A percentile compares a stretch with the other conserved stretches of the same genome.
phyloP scores from a whole-genome alignment of 345 rosid genomes.

The Acer campestre region DNA sequence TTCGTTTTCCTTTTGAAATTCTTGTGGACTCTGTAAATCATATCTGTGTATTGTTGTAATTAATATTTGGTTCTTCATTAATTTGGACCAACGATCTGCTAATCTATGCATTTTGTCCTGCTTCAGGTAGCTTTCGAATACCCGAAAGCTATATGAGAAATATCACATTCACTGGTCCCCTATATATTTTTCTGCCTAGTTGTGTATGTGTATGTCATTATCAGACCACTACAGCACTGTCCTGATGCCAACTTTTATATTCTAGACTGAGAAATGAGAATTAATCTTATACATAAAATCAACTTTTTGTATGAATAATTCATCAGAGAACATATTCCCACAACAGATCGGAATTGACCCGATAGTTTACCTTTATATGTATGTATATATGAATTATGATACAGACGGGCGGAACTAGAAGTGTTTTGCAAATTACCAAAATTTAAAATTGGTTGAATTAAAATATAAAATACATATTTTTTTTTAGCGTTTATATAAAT shows the following conservation, averaged over 20 bases:
- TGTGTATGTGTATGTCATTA: not conserved
- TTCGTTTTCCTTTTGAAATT: not conserved
- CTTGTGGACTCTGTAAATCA: too few species aligned
- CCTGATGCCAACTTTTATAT: not conserved
- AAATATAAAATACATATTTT: too few species aligned
- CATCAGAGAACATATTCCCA: not conserved
- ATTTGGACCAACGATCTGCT: not conserved
- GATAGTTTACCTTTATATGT: not conserved
- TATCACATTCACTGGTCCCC: not conserved
- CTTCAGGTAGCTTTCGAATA: not conserved
- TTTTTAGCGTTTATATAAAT: too few species aligned
- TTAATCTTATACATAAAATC: too few species aligned
- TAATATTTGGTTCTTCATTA: not conserved
- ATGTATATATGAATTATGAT: not conserved
- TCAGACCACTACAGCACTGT: not conserved
- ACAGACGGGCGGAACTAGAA: too few species aligned
- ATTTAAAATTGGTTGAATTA: too few species aligned
- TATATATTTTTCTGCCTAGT: not conserved
- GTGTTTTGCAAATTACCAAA: not conserved
- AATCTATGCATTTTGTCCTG: not conserved
- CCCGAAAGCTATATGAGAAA: not conserved
- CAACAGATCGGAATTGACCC: not conserved
- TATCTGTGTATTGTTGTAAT: not conserved
- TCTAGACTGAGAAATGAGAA: too few species aligned
- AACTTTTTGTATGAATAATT: too few species aligned